Evolutionary conservation across 2,329 filamentous ascomycete genomes (phyloP).

Genomic region (Magnaporthiopsis poae): DNA sequence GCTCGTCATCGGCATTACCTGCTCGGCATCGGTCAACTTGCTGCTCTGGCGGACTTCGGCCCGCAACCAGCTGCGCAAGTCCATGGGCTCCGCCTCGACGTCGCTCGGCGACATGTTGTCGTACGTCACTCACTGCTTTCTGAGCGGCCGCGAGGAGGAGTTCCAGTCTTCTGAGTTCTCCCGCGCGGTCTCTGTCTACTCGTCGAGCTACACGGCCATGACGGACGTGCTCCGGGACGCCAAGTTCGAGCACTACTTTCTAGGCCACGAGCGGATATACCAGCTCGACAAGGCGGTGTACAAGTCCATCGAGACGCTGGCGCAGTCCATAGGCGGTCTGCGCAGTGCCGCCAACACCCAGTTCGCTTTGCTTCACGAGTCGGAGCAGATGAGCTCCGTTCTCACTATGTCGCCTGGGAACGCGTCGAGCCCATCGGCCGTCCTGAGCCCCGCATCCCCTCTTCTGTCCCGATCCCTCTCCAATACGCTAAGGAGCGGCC

Average conservation of each 20-base stretch:
- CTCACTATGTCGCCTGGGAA: not conserved
- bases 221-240: constrained; percentile 73
- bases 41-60: constrained; percentile 71
- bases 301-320: constrained; percentile 72
- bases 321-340: constrained; percentile 82
- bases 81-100: constrained; percentile 63
- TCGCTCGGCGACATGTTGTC: constrained; percentile 73
- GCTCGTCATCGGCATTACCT: constrained; percentile 65
- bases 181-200: constrained; percentile 53
- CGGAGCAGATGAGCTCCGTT: constrained; percentile 16
- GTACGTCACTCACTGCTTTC: constrained; percentile 70
- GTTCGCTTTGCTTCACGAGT: constrained; percentile 70
- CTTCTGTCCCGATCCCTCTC: constrained; percentile 20
- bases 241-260: constrained; percentile 76
- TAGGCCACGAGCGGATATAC: constrained; percentile 72
- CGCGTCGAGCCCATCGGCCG: not conserved
- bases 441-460: constrained; percentile 14
- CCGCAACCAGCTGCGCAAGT: constrained; percentile 59
- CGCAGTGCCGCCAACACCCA: constrained; percentile 83
- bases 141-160: constrained; percentile 73
- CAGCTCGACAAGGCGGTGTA: constrained; percentile 69
- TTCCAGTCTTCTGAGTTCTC: constrained; percentile 57
- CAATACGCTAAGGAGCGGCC: constrained; percentile 27
- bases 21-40: constrained; percentile 65
- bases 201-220: constrained; percentile 57